Conservation (phyloP, 495 filamentous ascomycete species). For the Penicillium canariense region DNA sequence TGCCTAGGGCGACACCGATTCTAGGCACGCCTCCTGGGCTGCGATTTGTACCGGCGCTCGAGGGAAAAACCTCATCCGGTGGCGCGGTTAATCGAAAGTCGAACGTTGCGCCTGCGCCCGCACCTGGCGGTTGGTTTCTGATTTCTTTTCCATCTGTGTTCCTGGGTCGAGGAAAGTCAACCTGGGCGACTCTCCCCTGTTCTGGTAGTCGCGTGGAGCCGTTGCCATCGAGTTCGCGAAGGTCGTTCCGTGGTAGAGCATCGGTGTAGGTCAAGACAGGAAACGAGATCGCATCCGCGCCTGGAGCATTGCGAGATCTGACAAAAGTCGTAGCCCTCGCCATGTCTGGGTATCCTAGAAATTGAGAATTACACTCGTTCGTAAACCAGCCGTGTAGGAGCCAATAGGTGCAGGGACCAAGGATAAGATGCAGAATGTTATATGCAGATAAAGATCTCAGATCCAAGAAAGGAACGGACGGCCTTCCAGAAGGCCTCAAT, state of each 20-base stretch:
- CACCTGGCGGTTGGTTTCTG: conserved; percentile 16
- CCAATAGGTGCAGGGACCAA: no score
- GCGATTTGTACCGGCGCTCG: conserved; percentile 6
- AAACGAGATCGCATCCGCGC: conserved; percentile 30
- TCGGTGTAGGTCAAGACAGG: conserved; percentile 37
- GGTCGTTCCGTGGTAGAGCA: conserved; percentile 35
- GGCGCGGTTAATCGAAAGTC: conserved; percentile 39
- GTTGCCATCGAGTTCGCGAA: conserved; percentile 16
- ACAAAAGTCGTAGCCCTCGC: conserved; percentile 29
- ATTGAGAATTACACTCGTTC: conserved; percentile 14
- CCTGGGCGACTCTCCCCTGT: conserved; percentile 8
- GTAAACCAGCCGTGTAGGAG: no score
- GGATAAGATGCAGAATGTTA: background rate
- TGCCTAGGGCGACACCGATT: conserved; percentile 57
- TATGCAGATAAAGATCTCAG: background rate
- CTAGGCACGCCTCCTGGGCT: conserved; percentile 28
- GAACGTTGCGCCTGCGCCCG: conserved; percentile 24
- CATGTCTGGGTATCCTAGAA: conserved; percentile 19
- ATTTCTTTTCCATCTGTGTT: conserved; percentile 20
- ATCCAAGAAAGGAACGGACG: conserved; percentile 41
- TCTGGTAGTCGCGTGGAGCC: conserved; percentile 8
- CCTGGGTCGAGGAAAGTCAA: conserved; percentile 25
- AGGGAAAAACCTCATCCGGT: conserved; percentile 25
- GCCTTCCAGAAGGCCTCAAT: conserved; percentile 49
- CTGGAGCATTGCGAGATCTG: conserved; percentile 27